Evolutionary conservation across 345 rosid species (phyloP).

Genomic region (Cardiospermum halicacabum): DNA sequence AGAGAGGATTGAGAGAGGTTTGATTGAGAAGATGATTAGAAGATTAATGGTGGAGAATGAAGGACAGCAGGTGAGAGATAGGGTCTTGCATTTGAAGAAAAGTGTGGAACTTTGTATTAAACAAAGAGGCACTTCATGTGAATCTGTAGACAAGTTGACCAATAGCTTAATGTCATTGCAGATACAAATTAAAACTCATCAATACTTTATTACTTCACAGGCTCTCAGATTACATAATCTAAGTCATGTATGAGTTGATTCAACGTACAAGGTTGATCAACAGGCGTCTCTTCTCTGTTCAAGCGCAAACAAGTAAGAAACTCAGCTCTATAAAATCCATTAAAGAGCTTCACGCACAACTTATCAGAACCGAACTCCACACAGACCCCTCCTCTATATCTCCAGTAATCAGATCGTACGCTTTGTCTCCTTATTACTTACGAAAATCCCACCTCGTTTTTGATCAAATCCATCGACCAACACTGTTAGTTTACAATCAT

Average conservation of each 20-base stretch:
- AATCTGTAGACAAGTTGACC: slow-evolving; percentile 8
- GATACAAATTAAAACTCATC: too few relatives aligned
- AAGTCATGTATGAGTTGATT: too few relatives aligned
- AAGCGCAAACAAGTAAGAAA: slow-evolving; percentile 11
- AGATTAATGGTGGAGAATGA: slow-evolving; percentile 18
- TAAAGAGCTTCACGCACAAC: slow-evolving; percentile 35
- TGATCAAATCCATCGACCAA: slow-evolving; percentile 33
- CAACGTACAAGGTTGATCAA: slow-evolving; percentile 15
- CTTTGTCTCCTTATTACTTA: slow-evolving; percentile 28
- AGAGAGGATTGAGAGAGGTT: slow-evolving; percentile 22
- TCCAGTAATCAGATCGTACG: slow-evolving; percentile 41
- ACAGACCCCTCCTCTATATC: slow-evolving; percentile 32
- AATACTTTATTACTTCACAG: too few relatives aligned
- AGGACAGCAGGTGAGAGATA: slow-evolving; percentile 30
- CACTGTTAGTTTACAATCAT: slow-evolving; percentile 30
- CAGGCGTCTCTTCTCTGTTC: slow-evolving; percentile 12
- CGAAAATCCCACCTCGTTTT: slow-evolving; percentile 35
- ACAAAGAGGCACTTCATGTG: slow-evolving; percentile 22
- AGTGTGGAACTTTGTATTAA: slow-evolving; percentile 11
- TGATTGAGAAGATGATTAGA: slow-evolving; percentile 15
- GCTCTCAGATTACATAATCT: too few relatives aligned
- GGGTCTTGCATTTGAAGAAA: slow-evolving; percentile 16
- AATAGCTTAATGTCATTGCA: slow-evolving; percentile 13
- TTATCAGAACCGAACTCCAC: slow-evolving; percentile 34
- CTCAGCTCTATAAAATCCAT: slow-evolving; percentile 10